phyloP scores from a whole-genome alignment of 169 alveolate genomes.

The Eimeria zaria region DNA sequence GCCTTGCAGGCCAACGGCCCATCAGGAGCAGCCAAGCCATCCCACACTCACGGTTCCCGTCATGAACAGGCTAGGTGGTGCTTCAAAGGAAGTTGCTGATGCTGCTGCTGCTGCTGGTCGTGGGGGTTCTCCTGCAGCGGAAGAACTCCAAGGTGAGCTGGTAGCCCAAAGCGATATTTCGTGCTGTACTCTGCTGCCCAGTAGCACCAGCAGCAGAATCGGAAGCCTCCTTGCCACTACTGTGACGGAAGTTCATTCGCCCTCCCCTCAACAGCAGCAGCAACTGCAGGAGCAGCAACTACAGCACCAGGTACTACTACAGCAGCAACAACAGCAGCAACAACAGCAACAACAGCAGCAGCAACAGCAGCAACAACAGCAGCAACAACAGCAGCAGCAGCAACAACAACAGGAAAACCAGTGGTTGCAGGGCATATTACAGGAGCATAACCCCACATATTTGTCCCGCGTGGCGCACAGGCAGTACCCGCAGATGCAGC shows the following conservation, averaged over 20 bases:
- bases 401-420: background rate
- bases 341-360: constrained; percentile 5
- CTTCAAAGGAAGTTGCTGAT: background rate
- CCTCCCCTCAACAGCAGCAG: constrained; percentile 16
- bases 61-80: background rate
- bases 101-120: background rate
- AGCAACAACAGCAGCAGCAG: background rate
- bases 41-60: constrained; percentile 25
- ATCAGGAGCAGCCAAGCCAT: constrained; percentile 25
- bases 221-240: constrained; percentile 62
- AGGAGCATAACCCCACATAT: background rate
- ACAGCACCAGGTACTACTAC: background rate
- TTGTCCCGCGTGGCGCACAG: background rate
- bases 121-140: background rate
- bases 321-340: background rate
- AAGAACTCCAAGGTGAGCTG: background rate
- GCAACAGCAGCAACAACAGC: constrained; percentile 41
- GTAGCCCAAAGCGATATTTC: constrained; percentile 28
- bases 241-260: constrained; percentile 52
- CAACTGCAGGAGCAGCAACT: constrained; percentile 31
- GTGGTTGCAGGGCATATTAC: background rate
- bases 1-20: constrained; percentile 1
- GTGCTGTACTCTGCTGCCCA: constrained; percentile 61
- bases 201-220: constrained; percentile 74
- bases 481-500: constrained; percentile 10